phyloP scores from a whole-genome alignment of 75 land plant genomes.

The Sequoiadendron giganteum region DNA sequence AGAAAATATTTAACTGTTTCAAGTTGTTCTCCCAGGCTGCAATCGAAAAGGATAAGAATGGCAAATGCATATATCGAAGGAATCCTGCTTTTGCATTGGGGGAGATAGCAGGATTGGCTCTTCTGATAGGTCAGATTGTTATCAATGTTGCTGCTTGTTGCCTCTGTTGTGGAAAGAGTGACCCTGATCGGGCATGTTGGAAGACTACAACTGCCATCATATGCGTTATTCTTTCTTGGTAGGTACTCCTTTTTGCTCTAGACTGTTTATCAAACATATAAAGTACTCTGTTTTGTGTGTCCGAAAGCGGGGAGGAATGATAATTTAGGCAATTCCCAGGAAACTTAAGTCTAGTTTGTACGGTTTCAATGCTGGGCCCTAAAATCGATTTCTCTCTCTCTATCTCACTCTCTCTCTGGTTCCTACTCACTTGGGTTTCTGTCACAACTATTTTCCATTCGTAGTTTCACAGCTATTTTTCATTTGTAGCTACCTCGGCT shows the following conservation, averaged over 20 bases:
- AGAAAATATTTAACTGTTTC: not conserved
- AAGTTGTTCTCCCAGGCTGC: conserved; percentile 2
- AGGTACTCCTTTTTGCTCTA: not conserved
- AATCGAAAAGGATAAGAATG: conserved; percentile 21
- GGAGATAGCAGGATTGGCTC: conserved; percentile 44
- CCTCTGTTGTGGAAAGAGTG: conserved; percentile 49
- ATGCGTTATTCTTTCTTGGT: conserved; percentile 69
- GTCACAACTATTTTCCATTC: no score
- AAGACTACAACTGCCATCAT: conserved; percentile 48
- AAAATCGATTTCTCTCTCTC: no score
- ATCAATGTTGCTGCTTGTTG: conserved; percentile 63
- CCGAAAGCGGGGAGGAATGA: no score
- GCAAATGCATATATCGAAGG: conserved; percentile 47
- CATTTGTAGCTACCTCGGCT: no score
- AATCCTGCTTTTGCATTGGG: conserved; percentile 67
- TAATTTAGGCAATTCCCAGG: not conserved
- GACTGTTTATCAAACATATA: not conserved
- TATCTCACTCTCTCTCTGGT: no score
- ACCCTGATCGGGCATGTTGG: conserved; percentile 18
- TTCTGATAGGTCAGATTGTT: conserved; percentile 59
- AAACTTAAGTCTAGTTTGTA: no score
- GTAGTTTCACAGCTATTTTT: no score
- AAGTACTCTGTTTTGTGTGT: not conserved
- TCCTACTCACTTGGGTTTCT: no score
- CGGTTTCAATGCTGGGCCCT: no score